A percentile compares a stretch with the other conserved stretches of the same genome.
Conservation (phyloP, 441 rosid species). For the Eutrema salsugineum region DNA sequence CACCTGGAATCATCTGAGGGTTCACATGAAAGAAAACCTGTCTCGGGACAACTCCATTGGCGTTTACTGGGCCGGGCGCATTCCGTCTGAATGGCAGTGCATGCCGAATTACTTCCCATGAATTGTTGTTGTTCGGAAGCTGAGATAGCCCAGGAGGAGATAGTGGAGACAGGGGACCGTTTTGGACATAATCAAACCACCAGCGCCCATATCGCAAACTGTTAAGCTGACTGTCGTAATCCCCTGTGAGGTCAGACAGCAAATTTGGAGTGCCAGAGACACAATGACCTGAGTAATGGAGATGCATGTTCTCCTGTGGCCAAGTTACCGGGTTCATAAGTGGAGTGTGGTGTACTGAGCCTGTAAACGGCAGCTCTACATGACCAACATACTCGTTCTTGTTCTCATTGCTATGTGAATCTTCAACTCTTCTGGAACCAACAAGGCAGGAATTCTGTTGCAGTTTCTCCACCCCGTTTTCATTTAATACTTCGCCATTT, state of each 20-base stretch:
- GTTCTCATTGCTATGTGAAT: conserved; percentile 17
- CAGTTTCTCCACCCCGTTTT: conserved; percentile 34
- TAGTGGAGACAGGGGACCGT: conserved; percentile 38
- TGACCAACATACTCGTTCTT: conserved; percentile 28
- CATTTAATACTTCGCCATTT: conserved; percentile 47
- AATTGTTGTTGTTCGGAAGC: conserved; percentile 47
- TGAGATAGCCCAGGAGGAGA: conserved; percentile 40
- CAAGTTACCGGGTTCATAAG: conserved; percentile 26
- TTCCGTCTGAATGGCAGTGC: conserved; percentile 47
- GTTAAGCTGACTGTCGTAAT: conserved; percentile 39
- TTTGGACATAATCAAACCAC: conserved; percentile 42
- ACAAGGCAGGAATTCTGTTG: conserved; percentile 17
- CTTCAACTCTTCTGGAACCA: conserved; percentile 32
- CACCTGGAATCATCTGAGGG: conserved; percentile 42
- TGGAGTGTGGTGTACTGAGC: conserved; percentile 27
- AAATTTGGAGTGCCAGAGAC: conserved; percentile 32
- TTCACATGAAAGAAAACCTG: conserved; percentile 46
- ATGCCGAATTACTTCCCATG: conserved; percentile 56
- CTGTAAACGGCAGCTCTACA: conserved; percentile 38
- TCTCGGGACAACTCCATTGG: conserved; percentile 43
- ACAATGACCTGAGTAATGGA: conserved; percentile 31
- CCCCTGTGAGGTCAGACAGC: conserved; percentile 61
- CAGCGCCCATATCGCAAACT: conserved; percentile 44
- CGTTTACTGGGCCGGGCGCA: conserved; percentile 35
- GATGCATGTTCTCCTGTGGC: conserved; percentile 43